Base-by-base conservation (phyloP, 2,329 filamentous ascomycete species). In the Monilinia aucupariae region DNA sequence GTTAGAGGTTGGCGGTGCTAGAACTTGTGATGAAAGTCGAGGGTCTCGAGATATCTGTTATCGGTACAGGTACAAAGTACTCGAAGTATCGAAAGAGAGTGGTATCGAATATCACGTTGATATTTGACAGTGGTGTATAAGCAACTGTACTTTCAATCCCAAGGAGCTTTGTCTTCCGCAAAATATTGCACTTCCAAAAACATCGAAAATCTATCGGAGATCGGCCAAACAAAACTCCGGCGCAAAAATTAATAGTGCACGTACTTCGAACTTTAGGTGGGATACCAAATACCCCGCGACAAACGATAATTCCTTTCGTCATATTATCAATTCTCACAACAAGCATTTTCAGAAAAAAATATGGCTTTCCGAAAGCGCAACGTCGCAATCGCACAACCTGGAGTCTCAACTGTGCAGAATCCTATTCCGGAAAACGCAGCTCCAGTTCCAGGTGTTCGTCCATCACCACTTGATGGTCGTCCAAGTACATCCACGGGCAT, bases 401-500 rank as follows among this genome's bases (percentile, higher is more conserved):
- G 62, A 17, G 34, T 22, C 27, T 13, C 17, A 27, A 56, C 25
- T 13, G 34, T 27, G 13, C 41, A 58, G 20, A 39, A 22, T 20
- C 41, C 51, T 0, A 56, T 47, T n/a, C 7, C 32, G 8, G 59
- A 62, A 56, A 67, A 73, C 61, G 67, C 68, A 54, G 55, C 64
- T 43, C 74, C 73, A 15, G 72, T 73, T 22, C 76, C 79, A 50
- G 86, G 87, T 22, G 82, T 92, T 27, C 86, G 93, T 56, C 91
- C 93, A 20, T 99, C 94, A 15, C 91, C 92, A 53, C 79, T 96
- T 39, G 92, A 96, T 73, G 93, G 93, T 62, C 87, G 92, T 54
- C 82, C 86, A 45, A 96, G 91, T 9, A 97, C 90, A 2, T 99
- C 94, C 0, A 97, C 94, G 0, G 94, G 94, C 27, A 93, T 91